These are phyloP conservation scores for Cerrena zonata DNA, from an alignment of 1,284 basidiomycete genomes.

Conservation along the genomic window DNA sequence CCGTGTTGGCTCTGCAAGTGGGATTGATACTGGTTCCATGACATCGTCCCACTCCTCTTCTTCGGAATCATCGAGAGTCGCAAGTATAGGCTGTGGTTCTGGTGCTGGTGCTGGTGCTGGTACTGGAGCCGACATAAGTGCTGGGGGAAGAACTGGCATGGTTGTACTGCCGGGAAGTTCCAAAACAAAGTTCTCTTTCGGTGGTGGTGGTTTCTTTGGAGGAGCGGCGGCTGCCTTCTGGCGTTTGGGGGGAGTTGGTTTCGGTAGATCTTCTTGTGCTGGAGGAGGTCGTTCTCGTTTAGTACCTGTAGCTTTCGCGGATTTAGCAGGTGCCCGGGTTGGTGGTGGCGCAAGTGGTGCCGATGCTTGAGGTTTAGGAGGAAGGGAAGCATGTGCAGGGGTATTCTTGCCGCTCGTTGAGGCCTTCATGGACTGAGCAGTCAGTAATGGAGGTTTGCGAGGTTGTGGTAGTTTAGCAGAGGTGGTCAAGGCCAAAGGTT, in stretches of 20 bases:
- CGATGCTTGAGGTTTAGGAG: neutral
- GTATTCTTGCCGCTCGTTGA: neutral
- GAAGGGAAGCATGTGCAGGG: neutral
- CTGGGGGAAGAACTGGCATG: slow-evolving; percentile 11
- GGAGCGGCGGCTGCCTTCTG: slow-evolving; percentile 33
- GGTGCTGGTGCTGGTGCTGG: slow-evolving; percentile 11
- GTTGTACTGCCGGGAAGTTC: slow-evolving; percentile 10
- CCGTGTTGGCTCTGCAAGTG: slow-evolving; percentile 6
- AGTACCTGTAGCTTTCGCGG: neutral
- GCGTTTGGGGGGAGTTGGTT: slow-evolving; percentile 8
- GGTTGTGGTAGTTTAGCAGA: neutral
- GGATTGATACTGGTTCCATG: slow-evolving; percentile 27
- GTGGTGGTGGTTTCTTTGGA: slow-evolving; percentile 1
- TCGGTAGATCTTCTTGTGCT: neutral
- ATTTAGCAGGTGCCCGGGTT: neutral
- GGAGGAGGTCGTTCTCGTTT: slow-evolving; percentile 1
- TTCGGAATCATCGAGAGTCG: slow-evolving; percentile 37
- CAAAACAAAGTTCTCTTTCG: slow-evolving; percentile 17
- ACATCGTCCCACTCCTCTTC: slow-evolving; percentile 38
- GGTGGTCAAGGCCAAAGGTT: neutral
- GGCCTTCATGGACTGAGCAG: neutral
- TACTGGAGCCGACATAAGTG: slow-evolving; percentile 5
- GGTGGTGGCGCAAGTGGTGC: neutral
- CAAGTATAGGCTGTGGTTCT: neutral
- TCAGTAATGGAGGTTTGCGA: neutral